phyloP scores from a whole-genome alignment of 73 alveolate species.

The Tetrahymena borealis region DNA sequence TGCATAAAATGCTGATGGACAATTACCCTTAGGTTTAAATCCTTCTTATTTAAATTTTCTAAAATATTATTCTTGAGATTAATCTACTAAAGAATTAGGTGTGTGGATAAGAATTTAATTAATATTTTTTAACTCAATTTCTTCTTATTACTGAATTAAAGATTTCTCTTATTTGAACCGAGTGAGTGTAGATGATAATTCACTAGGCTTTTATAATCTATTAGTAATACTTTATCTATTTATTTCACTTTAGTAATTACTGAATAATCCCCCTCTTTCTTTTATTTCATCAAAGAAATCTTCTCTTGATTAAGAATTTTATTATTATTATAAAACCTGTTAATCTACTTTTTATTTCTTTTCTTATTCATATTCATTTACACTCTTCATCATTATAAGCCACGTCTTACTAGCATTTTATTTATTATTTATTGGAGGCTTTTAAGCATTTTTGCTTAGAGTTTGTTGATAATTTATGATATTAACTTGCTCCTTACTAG shows the following conservation, averaged over 20 bases:
- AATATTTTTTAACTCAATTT: neutral
- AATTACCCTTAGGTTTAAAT: neutral
- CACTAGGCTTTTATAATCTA: neutral
- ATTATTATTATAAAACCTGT: neutral
- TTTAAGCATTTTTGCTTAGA: neutral
- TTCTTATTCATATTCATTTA: neutral
- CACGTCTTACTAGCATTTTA: neutral
- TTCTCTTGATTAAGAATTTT: neutral
- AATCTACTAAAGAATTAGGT: neutral
- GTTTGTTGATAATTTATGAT: neutral
- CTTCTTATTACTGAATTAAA: neutral
- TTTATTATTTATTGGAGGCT: neutral
- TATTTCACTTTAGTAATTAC: neutral
- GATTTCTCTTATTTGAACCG: neutral
- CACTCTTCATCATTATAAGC: neutral
- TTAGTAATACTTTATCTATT: neutral
- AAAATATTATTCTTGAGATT: neutral
- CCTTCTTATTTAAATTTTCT: neutral
- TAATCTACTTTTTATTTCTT: neutral
- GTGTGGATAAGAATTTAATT: neutral
- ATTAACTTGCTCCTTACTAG: neutral
- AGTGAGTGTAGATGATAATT: neutral
- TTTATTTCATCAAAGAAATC: neutral
- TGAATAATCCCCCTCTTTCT: neutral
- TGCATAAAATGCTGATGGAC: neutral